Conservation (phyloP, 495 filamentous ascomycete genomes). For the Neohortaea acidophila region DNA sequence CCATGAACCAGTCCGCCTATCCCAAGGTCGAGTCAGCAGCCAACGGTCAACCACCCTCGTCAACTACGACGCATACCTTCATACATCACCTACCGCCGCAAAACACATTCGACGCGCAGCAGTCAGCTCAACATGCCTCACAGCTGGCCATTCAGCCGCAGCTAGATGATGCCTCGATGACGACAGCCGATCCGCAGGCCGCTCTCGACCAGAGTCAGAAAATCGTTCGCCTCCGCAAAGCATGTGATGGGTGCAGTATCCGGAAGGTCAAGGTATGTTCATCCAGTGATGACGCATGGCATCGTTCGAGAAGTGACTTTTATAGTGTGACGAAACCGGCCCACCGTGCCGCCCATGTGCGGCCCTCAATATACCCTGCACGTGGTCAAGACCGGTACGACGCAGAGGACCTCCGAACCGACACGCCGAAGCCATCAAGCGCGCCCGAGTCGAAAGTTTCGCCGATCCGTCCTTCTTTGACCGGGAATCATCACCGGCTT, state of each 20-base stretch:
- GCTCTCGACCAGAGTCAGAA: slow-evolving; percentile 15
- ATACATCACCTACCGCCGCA: slow-evolving; percentile 8
- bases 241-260: slow-evolving; percentile 72
- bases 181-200: no score
- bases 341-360: slow-evolving; percentile 69
- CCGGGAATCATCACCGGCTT: slow-evolving; percentile 28
- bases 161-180: no score
- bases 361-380: slow-evolving; percentile 68
- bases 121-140: not conserved
- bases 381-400: slow-evolving; percentile 61
- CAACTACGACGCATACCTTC: not conserved
- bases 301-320: slow-evolving; percentile 2
- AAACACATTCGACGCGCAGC: not conserved
- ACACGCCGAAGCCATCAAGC: slow-evolving; percentile 70
- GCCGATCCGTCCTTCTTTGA: slow-evolving; percentile 18
- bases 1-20: slow-evolving; percentile 11
- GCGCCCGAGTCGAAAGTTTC: slow-evolving; percentile 36
- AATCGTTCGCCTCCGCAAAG: slow-evolving; percentile 50
- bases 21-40: slow-evolving; percentile 14
- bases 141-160: not conserved
- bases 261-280: slow-evolving; percentile 67
- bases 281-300: not conserved
- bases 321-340: slow-evolving; percentile 63
- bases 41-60: not conserved
- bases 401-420: slow-evolving; percentile 74